Percentiles rank a stretch among this genome's conserved stretches.
These are phyloP conservation scores for Thamnidium elegans DNA, from an alignment of 192 early-diverging fungal genomes.

Conservation along the genomic window DNA sequence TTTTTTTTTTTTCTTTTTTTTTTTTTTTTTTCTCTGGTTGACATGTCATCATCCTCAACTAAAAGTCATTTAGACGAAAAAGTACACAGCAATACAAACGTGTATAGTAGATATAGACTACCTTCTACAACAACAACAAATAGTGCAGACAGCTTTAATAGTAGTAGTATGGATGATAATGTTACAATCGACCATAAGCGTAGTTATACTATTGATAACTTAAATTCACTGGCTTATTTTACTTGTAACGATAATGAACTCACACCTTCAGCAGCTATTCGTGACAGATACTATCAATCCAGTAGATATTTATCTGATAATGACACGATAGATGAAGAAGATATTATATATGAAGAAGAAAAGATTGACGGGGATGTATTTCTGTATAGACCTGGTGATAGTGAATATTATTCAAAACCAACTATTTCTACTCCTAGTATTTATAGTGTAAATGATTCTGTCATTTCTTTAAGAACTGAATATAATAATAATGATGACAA, in stretches of 20 bases:
- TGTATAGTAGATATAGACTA: constrained; percentile 9
- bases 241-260: background rate
- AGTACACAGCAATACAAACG: background rate
- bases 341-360: background rate
- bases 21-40: background rate
- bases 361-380: constrained; percentile 18
- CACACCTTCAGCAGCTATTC: constrained; percentile 17
- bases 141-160: background rate
- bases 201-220: background rate
- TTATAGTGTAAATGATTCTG: constrained; percentile 21
- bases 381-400: constrained; percentile 21
- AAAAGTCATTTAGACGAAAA: too few relatives aligned
- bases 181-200: background rate
- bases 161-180: background rate
- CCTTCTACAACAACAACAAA: background rate
- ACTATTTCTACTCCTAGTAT: constrained; percentile 12
- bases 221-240: background rate
- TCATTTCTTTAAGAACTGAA: constrained; percentile 28
- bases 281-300: constrained; percentile 21
- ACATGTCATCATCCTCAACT: background rate
- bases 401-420: constrained; percentile 5
- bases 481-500: constrained; percentile 28
- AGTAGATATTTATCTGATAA: constrained; percentile 6
- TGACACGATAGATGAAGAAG: constrained; percentile 7
- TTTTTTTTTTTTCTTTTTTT: background rate